Conservation (phyloP, 2,329 filamentous ascomycete genomes). For the Fusarium algeriense region DNA sequence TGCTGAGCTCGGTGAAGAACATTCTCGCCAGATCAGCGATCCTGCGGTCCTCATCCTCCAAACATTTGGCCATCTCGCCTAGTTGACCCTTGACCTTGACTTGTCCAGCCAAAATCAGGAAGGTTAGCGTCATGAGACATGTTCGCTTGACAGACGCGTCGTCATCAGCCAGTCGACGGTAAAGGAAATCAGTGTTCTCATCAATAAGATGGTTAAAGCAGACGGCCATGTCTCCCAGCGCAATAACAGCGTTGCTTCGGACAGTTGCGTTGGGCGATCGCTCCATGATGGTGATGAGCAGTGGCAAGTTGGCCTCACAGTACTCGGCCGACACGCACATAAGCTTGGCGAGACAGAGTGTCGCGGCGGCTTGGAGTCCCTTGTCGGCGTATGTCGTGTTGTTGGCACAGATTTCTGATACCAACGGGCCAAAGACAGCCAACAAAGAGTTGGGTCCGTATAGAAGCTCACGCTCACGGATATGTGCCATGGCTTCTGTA, state of each 20-base stretch:
- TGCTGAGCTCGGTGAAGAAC: slow-evolving; percentile 98
- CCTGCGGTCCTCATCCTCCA: slow-evolving; percentile 94
- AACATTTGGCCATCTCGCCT: slow-evolving; percentile 98
- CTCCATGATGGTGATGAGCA: slow-evolving; percentile 98
- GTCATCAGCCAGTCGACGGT: slow-evolving; percentile 88
- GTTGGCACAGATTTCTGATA: slow-evolving; percentile 93
- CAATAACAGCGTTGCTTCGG: slow-evolving; percentile 95
- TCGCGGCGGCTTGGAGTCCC: slow-evolving; percentile 91
- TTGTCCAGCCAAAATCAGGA: slow-evolving; percentile 95
- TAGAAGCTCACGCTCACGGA: slow-evolving; percentile 84
- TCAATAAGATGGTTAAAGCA: slow-evolving; percentile 99
- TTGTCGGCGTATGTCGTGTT: slow-evolving; percentile 93
- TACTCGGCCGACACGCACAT: slow-evolving; percentile 99
- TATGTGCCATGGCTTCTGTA: slow-evolving; percentile 85
- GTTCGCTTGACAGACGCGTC: slow-evolving; percentile 95
- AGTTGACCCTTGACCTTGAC: slow-evolving; percentile 99
- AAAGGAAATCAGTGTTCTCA: slow-evolving; percentile 98
- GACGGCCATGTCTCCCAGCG: slow-evolving; percentile 97
- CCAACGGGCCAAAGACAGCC: slow-evolving; percentile 90
- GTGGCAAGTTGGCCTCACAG: slow-evolving; percentile 90
- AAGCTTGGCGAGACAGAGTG: slow-evolving; percentile 93
- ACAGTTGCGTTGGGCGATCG: slow-evolving; percentile 92
- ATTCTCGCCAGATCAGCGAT: slow-evolving; percentile 94
- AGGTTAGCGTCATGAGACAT: slow-evolving; percentile 97
- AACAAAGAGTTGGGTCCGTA: slow-evolving; percentile 87